Base-by-base conservation (phyloP, 139 green algal species). In the Chlorella sp. region DNA sequence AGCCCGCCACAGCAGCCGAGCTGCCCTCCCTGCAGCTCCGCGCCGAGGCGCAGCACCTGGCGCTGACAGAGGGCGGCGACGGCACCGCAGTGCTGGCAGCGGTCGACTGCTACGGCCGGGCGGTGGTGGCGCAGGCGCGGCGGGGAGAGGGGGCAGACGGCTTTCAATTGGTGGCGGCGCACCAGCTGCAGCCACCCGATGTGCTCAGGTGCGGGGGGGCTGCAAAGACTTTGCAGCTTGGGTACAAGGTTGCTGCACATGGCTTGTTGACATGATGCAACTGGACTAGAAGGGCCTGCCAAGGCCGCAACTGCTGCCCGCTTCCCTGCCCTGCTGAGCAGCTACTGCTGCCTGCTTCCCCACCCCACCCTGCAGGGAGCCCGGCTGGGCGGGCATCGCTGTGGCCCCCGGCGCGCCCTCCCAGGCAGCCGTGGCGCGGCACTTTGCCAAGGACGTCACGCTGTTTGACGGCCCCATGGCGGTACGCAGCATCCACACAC, bases 391-490 rank as follows among this genome's bases (percentile, higher is more conserved):
- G n/a, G 86, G 86, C 39, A 51, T 85, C 26, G 47, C 73, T 34
- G 34, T 90, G 57, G 81, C 86, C 7, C 81, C 81, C 2, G 63
- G 51, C 12, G 34, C 60, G 41, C 81, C 73, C 51, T 57, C 70
- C 6, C 81, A 81, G 78, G 86, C 81, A 12, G 86, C 81, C 2
- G 80, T 90, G 16, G 86, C 86, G 0, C 82, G 86, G 17, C 65
- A 85, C 69, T 90, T 88, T 65, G 65, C 86, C 3, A 81, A 82
- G 30, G 86, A 90, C 47, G 64, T 90, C 11, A 90, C 86, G 12
- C 57, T 90, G 6, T 90, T 90, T 71, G 86, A 90, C 56, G 74
- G 73, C 1, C 32, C 26, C 36, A 36, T 87, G 28, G 47, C 86
- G 30, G 73, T 87, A 55, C 75, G 82, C 67, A 85, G 32, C 21